Percentiles rank a stretch among this genome's conserved stretches.
These are phyloP conservation scores for Verticillium nonalfalfae DNA, from an alignment of 2,329 filamentous ascomycete genomes.

Conservation along the genomic window DNA sequence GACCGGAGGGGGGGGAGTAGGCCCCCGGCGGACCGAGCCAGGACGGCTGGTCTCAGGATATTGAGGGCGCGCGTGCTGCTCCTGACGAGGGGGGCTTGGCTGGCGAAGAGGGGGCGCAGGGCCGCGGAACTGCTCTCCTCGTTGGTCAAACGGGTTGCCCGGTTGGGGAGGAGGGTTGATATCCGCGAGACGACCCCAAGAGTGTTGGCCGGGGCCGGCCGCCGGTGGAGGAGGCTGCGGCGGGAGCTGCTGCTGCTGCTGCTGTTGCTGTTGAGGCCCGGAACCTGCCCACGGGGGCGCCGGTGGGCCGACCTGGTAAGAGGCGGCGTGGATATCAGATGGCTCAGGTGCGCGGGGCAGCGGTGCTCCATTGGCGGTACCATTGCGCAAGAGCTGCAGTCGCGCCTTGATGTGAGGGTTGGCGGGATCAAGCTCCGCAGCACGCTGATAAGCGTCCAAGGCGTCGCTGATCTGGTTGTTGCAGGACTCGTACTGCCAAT, in stretches of 20 bases:
- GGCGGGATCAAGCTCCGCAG: constrained; percentile 84
- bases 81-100: constrained; percentile 64
- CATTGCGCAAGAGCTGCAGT: constrained; percentile 79
- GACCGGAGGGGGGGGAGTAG: constrained; percentile 43
- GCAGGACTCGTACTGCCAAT: constrained; percentile 81
- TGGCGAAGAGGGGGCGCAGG: constrained; percentile 64
- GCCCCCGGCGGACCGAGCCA: constrained; percentile 41
- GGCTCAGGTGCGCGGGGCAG: constrained; percentile 78
- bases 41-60: constrained; percentile 13
- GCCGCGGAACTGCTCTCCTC: constrained; percentile 61
- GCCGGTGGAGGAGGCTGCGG: constrained; percentile 53
- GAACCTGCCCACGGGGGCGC: constrained; percentile 87
- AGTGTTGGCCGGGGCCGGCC: constrained; percentile 46
- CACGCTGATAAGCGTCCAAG: constrained; percentile 89
- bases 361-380: constrained; percentile 65
- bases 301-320: constrained; percentile 83
- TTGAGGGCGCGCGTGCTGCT: constrained; percentile 42
- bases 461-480: constrained; percentile 98
- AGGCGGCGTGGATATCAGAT: constrained; percentile 92
- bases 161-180: constrained; percentile 71
- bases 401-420: constrained; percentile 97
- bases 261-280: constrained; percentile 46
- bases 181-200: constrained; percentile 65
- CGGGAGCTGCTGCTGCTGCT: constrained; percentile 27
- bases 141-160: constrained; percentile 75